A percentile compares a stretch with the other conserved stretches of the same genome.
These are phyloP conservation scores for Rosa persica DNA, from an alignment of 306 rosid species.

Conservation along the genomic window DNA sequence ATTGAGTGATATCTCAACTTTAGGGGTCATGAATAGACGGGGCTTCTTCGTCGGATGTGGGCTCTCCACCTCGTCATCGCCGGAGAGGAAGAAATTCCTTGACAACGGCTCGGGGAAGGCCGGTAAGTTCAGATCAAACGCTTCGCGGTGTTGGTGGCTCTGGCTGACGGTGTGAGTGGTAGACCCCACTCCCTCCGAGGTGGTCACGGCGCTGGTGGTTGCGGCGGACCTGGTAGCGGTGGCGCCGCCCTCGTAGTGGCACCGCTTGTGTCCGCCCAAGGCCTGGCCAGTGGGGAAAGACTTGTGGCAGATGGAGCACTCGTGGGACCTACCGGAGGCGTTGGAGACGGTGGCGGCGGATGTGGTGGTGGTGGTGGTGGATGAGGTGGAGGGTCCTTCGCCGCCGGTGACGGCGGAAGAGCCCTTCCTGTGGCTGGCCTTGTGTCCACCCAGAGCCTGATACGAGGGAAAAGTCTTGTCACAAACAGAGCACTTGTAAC, in stretches of 20 bases:
- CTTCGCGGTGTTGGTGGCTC: conserved; percentile 47
- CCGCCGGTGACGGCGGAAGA: conserved; percentile 21
- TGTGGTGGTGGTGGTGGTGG: conserved; percentile 51
- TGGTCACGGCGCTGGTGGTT: conserved; percentile 46
- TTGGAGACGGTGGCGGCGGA: conserved; percentile 29
- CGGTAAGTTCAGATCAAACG: conserved; percentile 84
- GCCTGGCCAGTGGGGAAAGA: conserved; percentile 92
- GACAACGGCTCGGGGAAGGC: conserved; percentile 70
- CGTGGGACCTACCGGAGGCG: conserved; percentile 59
- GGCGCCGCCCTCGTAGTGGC: conserved; percentile 87
- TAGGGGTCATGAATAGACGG: conserved; percentile 42
- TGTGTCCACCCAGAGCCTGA: conserved; percentile 97
- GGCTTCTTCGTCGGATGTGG: conserved; percentile 80
- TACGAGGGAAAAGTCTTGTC: conserved; percentile 76
- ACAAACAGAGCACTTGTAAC: conserved; percentile 88
- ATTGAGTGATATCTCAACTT: conserved; percentile 44
- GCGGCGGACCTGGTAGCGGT: conserved; percentile 13
- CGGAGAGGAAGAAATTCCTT: conserved; percentile 34
- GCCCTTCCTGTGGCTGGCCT: conserved; percentile 82
- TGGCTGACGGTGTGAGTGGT: conserved; percentile 56
- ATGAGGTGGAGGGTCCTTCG: conserved; percentile 65
- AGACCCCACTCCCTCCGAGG: conserved; percentile 86
- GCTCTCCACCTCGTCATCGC: conserved; percentile 89
- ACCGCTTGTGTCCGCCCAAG: conserved; percentile 96
- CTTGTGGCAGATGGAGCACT: conserved; percentile 93